phyloP scores from a whole-genome alignment of 768 basidiomycete species.

The Amanita thiersii region DNA sequence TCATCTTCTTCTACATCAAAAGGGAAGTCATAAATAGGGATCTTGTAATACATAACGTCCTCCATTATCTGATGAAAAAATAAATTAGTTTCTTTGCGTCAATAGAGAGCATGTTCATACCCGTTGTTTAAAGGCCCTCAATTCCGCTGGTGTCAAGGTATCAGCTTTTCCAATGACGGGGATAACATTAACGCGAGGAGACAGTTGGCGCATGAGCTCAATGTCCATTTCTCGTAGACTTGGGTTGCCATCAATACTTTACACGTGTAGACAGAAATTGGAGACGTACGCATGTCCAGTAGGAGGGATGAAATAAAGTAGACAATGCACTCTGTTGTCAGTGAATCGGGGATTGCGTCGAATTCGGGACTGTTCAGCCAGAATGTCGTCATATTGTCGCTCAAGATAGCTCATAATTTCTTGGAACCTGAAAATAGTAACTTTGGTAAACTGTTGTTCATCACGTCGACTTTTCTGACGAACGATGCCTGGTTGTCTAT shows the following conservation, averaged over 20 bases:
- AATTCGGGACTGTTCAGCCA: constrained; percentile 82
- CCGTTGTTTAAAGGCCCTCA: constrained; percentile 79
- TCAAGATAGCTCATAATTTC: constrained; percentile 85
- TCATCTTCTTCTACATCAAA: constrained; percentile 93
- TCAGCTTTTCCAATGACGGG: constrained; percentile 87
- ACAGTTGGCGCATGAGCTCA: constrained; percentile 83
- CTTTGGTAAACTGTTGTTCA: background rate
- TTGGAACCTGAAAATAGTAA: constrained; percentile 51
- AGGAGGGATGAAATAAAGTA: constrained; percentile 87
- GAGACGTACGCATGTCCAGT: constrained; percentile 72
- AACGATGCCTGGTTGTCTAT: constrained; percentile 86
- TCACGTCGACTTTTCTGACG: constrained; percentile 18
- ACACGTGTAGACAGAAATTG: constrained; percentile 2
- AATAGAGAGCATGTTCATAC: constrained; percentile 20
- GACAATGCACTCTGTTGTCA: constrained; percentile 82
- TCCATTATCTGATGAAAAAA: constrained; percentile 83
- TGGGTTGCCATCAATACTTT: constrained; percentile 10
- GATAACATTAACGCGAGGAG: constrained; percentile 89
- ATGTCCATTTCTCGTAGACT: constrained; percentile 89
- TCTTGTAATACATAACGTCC: constrained; percentile 84
- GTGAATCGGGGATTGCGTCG: constrained; percentile 90
- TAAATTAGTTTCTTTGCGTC: background rate
- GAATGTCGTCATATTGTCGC: constrained; percentile 88
- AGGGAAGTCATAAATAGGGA: constrained; percentile 92
- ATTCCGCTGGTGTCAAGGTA: constrained; percentile 74